These are phyloP conservation scores for Mycosphaerella sp. DNA, from an alignment of 2,329 filamentous ascomycete species.

Conservation along the genomic window DNA sequence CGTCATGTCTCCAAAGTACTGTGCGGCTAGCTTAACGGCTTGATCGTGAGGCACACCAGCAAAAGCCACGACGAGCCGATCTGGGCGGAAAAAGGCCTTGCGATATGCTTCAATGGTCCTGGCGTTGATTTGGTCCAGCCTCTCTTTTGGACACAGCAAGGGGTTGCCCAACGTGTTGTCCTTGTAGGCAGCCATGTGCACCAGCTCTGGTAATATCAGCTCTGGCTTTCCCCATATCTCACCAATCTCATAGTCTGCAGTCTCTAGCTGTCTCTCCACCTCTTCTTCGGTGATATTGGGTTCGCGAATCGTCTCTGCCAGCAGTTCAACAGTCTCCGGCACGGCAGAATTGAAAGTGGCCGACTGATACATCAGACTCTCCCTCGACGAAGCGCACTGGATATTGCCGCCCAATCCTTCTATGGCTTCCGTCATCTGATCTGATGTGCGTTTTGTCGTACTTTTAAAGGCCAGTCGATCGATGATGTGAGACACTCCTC, in stretches of 20 bases:
- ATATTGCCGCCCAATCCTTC: constrained; percentile 92
- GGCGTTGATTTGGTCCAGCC: constrained; percentile 67
- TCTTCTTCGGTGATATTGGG: constrained; percentile 80
- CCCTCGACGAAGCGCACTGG: constrained; percentile 89
- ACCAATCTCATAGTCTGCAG: constrained; percentile 88
- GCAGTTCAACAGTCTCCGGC: constrained; percentile 69
- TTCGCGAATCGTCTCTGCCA: constrained; percentile 90
- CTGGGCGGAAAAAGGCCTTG: constrained; percentile 76
- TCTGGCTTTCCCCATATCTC: constrained; percentile 99
- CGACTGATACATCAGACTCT: constrained; percentile 98
- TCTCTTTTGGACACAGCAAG: constrained; percentile 79
- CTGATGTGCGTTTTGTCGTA: constrained; percentile 64
- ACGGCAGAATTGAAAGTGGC: constrained; percentile 96
- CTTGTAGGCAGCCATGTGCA: constrained; percentile 93
- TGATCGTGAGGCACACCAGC: constrained; percentile 79
- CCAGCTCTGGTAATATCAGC: constrained; percentile 86
- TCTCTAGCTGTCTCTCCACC: constrained; percentile 78
- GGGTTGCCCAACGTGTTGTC: constrained; percentile 95
- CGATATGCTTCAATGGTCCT: constrained; percentile 71
- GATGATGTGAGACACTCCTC: constrained; percentile 92
- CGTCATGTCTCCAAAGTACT: constrained; percentile 88
- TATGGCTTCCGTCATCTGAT: constrained; percentile 80
- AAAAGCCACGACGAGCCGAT: constrained; percentile 90
- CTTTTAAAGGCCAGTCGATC: constrained; percentile 92
- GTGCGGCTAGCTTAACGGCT: constrained; percentile 71